Evolutionary conservation across 2,329 filamentous ascomycete species (phyloP).

Genomic region (Pseudogymnoascus sp.): DNA sequence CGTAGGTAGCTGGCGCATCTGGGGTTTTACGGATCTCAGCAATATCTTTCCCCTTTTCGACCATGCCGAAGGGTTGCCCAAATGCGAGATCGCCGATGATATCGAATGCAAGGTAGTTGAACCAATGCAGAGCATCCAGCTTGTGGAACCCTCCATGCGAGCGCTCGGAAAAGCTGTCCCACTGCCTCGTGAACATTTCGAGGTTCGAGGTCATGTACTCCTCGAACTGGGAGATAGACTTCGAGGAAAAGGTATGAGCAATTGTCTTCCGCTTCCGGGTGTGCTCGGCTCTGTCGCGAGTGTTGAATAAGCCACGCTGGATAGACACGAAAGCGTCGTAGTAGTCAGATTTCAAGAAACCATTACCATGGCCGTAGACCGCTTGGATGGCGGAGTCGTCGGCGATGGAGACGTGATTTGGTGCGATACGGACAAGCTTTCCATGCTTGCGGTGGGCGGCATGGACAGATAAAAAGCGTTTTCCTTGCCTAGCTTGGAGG

Average conservation of each 20-base stretch:
- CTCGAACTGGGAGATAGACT: constrained; percentile 76
- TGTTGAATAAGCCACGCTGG: constrained; percentile 80
- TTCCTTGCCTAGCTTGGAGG: constrained; percentile 55
- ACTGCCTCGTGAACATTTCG: constrained; percentile 62
- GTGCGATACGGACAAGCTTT: constrained; percentile 68
- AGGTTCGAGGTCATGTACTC: constrained; percentile 80
- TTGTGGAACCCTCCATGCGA: constrained; percentile 43
- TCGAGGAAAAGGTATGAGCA: constrained; percentile 77
- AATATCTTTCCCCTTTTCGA: constrained; percentile 65
- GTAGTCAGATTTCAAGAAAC: constrained; percentile 67
- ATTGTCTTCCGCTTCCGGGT: constrained; percentile 84
- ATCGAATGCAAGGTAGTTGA: constrained; percentile 56
- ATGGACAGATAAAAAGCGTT: constrained; percentile 56
- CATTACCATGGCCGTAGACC: constrained; percentile 70
- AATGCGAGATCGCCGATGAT: constrained; percentile 56
- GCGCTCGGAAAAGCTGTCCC: constrained; percentile 54
- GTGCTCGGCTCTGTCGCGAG: constrained; percentile 72
- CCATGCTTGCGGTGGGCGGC: constrained; percentile 55
- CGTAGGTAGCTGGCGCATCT: constrained; percentile 56
- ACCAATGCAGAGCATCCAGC: constrained; percentile 73
- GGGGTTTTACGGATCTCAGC: constrained; percentile 63
- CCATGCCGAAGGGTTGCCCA: constrained; percentile 76
- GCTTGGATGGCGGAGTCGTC: constrained; percentile 64
- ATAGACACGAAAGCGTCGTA: constrained; percentile 91
- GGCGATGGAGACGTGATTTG: constrained; percentile 70